phyloP scores from a whole-genome alignment of 2,329 filamentous ascomycete genomes.

The Capronia coronata region DNA sequence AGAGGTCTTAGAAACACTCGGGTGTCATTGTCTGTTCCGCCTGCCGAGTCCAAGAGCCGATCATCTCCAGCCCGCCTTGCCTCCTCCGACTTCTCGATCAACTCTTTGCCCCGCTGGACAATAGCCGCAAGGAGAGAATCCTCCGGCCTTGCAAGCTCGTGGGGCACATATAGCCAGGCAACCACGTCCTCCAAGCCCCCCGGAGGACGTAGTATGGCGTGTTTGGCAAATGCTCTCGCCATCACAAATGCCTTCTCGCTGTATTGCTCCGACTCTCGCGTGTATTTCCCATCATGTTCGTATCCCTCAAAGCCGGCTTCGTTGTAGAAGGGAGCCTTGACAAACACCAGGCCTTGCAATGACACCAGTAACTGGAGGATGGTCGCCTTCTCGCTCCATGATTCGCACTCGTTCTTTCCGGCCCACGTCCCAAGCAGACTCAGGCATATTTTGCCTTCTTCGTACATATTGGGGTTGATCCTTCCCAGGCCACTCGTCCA shows the following conservation, averaged over 20 bases:
- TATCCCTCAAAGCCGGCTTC: conserved; percentile 56
- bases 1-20: conserved; percentile 32
- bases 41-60: conserved; percentile 25
- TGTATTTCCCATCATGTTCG: conserved; percentile 42
- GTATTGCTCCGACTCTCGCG: conserved; percentile 45
- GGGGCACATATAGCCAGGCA: conserved; percentile 45
- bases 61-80: conserved; percentile 16
- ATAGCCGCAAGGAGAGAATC: conserved; percentile 17
- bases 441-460: conserved; percentile 57
- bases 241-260: conserved; percentile 51
- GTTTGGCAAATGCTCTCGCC: conserved; percentile 46
- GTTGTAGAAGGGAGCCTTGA: conserved; percentile 57
- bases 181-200: conserved; percentile 48
- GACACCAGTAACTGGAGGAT: conserved; percentile 54
- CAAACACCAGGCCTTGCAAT: conserved; percentile 52
- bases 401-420: conserved; percentile 46
- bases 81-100: conserved; percentile 30
- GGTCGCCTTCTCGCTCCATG: conserved; percentile 50
- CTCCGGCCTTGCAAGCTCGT: conserved; percentile 3
- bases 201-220: conserved; percentile 40
- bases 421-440: conserved; percentile 56
- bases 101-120: conserved; percentile 28
- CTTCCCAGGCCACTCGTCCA: conserved; percentile 49
- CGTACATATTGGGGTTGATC: conserved; percentile 59
- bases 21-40: conserved; percentile 18